A percentile compares a stretch with the other conserved stretches of the same genome.
Conservation (phyloP, 2,329 filamentous ascomycete species). For the Orbilia blumenaviensis region DNA sequence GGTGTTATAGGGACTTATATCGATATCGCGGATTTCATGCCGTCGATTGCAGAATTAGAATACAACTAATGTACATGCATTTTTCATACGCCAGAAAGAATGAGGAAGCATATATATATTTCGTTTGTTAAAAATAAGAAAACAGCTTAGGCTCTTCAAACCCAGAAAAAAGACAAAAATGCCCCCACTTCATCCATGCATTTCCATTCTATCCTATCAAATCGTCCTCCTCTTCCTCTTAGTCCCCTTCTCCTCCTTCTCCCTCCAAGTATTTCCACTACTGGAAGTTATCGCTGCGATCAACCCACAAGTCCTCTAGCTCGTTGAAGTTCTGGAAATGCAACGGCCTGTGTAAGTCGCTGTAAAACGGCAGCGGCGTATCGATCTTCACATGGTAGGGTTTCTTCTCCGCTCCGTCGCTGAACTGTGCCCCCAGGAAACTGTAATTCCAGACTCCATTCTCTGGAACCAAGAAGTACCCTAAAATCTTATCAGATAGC, state of each 20-base stretch:
- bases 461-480: conserved; percentile 95
- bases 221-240: too few species aligned
- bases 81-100: conserved; percentile 49
- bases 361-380: conserved; percentile 81
- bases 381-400: conserved; percentile 91
- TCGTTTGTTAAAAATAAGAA: not conserved
- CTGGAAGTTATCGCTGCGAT: conserved; percentile 90
- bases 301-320: conserved; percentile 95
- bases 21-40: too few species aligned
- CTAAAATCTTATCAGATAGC: conserved; percentile 89
- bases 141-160: not conserved
- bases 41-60: not conserved
- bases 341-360: conserved; percentile 86
- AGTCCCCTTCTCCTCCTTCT: too few species aligned
- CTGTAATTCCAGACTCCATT: conserved; percentile 95
- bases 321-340: conserved; percentile 99
- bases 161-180: not conserved
- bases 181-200: conserved; percentile 8
- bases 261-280: too few species aligned
- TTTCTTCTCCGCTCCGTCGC: conserved; percentile 83
- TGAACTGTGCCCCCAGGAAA: conserved; percentile 93
- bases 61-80: conserved; percentile 37
- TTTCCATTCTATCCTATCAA: not conserved
- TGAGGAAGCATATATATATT: too few species aligned
- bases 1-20: too few species aligned